Evolutionary conservation across 192 early-diverging fungal genomes (phyloP).

Genomic region (Chytriomyces hyalinus): DNA sequence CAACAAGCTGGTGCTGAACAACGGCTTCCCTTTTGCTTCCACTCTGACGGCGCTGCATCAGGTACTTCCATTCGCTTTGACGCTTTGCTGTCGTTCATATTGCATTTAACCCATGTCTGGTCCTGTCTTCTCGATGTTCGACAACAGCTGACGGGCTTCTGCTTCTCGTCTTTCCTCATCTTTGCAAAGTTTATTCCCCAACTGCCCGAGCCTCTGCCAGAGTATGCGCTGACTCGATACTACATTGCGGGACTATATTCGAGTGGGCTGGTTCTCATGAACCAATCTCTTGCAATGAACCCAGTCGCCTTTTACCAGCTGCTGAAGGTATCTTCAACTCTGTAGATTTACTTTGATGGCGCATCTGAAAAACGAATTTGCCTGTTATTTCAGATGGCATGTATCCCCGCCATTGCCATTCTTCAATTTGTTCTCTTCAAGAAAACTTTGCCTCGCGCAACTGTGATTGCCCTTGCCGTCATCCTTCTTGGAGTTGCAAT

Average conservation of each 20-base stretch:
- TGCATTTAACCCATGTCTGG: neutral
- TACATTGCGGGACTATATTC: conserved; percentile 31
- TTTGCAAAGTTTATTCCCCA: conserved; percentile 23
- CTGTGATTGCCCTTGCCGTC: conserved; percentile 22
- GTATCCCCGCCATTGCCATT: conserved; percentile 32
- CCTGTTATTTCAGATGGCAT: conserved; percentile 16
- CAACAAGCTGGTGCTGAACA: conserved; percentile 31
- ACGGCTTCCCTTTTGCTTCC: conserved; percentile 29
- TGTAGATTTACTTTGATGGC: neutral
- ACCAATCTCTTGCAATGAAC: conserved; percentile 34
- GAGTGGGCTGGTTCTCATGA: conserved; percentile 32
- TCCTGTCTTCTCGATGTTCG: no score
- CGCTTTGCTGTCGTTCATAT: neutral
- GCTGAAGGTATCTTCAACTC: conserved; percentile 2
- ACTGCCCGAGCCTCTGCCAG: conserved; percentile 29
- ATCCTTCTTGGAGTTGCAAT: conserved; percentile 31
- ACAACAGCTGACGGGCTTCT: conserved; percentile 18
- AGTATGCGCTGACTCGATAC: conserved; percentile 1
- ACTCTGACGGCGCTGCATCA: conserved; percentile 32
- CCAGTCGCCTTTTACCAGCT: conserved; percentile 32
- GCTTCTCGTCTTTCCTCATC: conserved; percentile 15
- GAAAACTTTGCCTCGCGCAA: neutral
- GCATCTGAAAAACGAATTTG: no score
- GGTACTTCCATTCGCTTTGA: neutral
- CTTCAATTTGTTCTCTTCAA: conserved; percentile 23